Evolutionary conservation across 169 alveolate species (phyloP), one percentile per base, ranked within the genome.

Genomic region (Amoebophrya sp.): DNA sequence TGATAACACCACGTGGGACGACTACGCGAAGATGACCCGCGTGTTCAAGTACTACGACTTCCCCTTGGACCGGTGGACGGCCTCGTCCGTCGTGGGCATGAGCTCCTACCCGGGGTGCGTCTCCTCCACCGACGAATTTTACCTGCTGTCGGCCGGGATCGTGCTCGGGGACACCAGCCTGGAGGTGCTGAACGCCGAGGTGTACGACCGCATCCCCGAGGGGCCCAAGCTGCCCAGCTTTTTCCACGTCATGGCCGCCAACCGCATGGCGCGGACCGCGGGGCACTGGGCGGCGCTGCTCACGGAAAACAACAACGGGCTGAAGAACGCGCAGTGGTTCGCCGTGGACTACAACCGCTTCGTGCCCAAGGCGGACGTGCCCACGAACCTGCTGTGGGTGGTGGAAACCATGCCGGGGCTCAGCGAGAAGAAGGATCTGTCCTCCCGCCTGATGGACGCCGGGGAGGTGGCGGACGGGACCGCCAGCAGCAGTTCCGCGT

Each of bases 1-100:
- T n/a, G n/a, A n/a, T n/a, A n/a, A n/a, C n/a, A 66, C 83, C 83
- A 66, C 83, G 7, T 66, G 83, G 83, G 83, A 66, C 83, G 83
- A 66, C 18, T 66, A 66, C 35, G 83, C 83, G 35, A 66, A 66
- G 35, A 66, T 66, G 83, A 66, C 83, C 32, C 83, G 83, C 10
- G 32, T 66, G 32, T 18, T 66, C 38, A 66, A 66, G 83, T 66
- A 66, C 83, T 66, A 66, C 35, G 83, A 66, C 32, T 66, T 66
- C 18, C 38, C 83, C 38, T 25, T 12, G 7, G 23, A 7, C 54
- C 83, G 32, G 32, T 66, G 12, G 35, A 66, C 83, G 10, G 39
- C 29, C 10, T 7, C 83, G 29, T 3, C 1, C 32, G 32, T 25
- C 35, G 83, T 66, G 10, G 83, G 83, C 83, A 66, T 66, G 83